These are phyloP conservation scores for Henckelia pumila DNA, from an alignment of 257 asterid genomes.

Conservation along the genomic window DNA sequence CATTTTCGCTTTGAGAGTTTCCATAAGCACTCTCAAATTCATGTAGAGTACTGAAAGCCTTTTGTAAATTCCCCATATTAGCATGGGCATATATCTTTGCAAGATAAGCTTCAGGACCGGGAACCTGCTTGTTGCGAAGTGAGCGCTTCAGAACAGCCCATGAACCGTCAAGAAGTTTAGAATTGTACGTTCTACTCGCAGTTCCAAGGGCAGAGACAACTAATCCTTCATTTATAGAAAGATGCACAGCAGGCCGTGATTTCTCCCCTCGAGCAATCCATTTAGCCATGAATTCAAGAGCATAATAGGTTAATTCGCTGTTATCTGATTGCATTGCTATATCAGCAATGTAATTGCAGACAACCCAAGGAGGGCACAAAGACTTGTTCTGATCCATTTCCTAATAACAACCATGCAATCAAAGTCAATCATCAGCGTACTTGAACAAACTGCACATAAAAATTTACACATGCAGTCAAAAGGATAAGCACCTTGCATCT, in stretches of 20 bases:
- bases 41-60: conserved; percentile 76
- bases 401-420: conserved; percentile 44
- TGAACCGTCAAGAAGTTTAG: conserved; percentile 72
- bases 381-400: conserved; percentile 87
- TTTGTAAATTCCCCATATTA: conserved; percentile 70
- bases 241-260: conserved; percentile 48
- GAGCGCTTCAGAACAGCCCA: conserved; percentile 85
- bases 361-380: conserved; percentile 62
- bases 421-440: conserved; percentile 21
- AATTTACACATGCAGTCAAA: conserved; percentile 20
- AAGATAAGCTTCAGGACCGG: conserved; percentile 69
- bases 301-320: conserved; percentile 58
- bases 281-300: conserved; percentile 76
- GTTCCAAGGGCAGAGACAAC: conserved; percentile 74
- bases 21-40: conserved; percentile 69
- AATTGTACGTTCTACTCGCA: conserved; percentile 73
- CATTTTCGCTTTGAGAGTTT: conserved; percentile 41
- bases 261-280: conserved; percentile 73
- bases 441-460: conserved; percentile 18
- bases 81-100: conserved; percentile 72
- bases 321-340: conserved; percentile 66
- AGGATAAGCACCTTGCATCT: conserved; percentile 73
- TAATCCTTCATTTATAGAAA: conserved; percentile 68
- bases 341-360: conserved; percentile 69
- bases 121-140: conserved; percentile 53